phyloP scores from a whole-genome alignment of 176 grass and related monocot species.

The Cenchrus fungigraminus region DNA sequence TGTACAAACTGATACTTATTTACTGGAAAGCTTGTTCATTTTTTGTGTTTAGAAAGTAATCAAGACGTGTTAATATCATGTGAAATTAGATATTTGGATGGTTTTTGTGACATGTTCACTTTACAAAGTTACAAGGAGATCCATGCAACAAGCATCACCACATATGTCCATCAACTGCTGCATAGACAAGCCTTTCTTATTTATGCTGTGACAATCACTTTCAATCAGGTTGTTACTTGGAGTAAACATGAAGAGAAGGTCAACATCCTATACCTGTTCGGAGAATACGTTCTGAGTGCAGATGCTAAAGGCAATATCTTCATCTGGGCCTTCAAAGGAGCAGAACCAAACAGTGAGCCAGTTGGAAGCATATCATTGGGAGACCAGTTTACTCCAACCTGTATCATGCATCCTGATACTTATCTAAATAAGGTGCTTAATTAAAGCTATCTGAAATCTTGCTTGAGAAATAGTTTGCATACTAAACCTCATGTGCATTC shows the following conservation, averaged over 20 bases:
- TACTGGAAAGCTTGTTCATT: neutral
- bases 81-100: neutral
- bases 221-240: conserved; percentile 78
- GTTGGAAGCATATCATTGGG: conserved; percentile 75
- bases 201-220: conserved; percentile 22
- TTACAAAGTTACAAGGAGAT: conserved; percentile 21
- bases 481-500: neutral
- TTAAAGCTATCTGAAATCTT: conserved; percentile 32
- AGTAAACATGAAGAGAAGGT: conserved; percentile 85
- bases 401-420: conserved; percentile 96
- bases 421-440: conserved; percentile 90
- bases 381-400: conserved; percentile 76
- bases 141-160: conserved; percentile 2
- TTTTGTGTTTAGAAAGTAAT: neutral
- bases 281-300: conserved; percentile 80
- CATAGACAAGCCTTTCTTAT: conserved; percentile 10
- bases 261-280: conserved; percentile 72
- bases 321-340: conserved; percentile 88
- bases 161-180: conserved; percentile 1
- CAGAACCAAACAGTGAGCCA: conserved; percentile 67
- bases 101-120: neutral
- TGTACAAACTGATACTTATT: neutral
- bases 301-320: conserved; percentile 82
- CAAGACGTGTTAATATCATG: neutral
- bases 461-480: conserved; percentile 10